Conservation (phyloP, 2,329 filamentous ascomycete species). For the Hortaea sp. region DNA sequence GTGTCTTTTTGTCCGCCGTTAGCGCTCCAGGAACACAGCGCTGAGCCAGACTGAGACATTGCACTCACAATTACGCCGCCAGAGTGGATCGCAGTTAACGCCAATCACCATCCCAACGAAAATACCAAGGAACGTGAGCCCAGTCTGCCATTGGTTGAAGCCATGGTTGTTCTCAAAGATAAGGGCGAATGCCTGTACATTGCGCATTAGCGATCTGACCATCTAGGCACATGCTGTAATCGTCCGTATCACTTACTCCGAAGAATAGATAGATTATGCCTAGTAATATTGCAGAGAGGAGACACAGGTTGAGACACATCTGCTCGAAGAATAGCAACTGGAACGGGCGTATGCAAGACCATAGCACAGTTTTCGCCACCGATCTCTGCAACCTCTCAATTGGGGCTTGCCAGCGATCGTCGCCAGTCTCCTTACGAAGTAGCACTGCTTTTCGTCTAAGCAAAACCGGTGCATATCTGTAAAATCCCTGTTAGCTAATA, state of each 20-base stretch:
- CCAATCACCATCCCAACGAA: constrained; percentile 57
- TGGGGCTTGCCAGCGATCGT: constrained; percentile 64
- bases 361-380: constrained; percentile 43
- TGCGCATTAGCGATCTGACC: not conserved
- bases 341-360: constrained; percentile 55
- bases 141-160: constrained; percentile 69
- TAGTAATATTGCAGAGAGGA: constrained; percentile 75
- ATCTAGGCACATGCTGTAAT: not conserved
- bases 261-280: constrained; percentile 88
- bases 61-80: constrained; percentile 44
- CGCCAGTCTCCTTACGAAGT: constrained; percentile 65
- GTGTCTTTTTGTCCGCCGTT: constrained; percentile 25
- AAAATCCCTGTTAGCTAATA: too few relatives aligned
- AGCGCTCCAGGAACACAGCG: not conserved
- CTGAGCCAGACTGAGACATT: not conserved
- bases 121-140: constrained; percentile 67
- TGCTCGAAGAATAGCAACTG: constrained; percentile 63
- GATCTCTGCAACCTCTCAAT: constrained; percentile 65
- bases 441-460: constrained; percentile 61
- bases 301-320: constrained; percentile 74
- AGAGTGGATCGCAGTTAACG: constrained; percentile 55
- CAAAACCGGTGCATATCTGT: constrained; percentile 57
- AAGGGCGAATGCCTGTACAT: constrained; percentile 57
- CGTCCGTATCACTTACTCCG: constrained; percentile 33
- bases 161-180: constrained; percentile 66